phyloP scores from a whole-genome alignment of 495 filamentous ascomycete genomes.

The Aspergillus avenaceus region DNA sequence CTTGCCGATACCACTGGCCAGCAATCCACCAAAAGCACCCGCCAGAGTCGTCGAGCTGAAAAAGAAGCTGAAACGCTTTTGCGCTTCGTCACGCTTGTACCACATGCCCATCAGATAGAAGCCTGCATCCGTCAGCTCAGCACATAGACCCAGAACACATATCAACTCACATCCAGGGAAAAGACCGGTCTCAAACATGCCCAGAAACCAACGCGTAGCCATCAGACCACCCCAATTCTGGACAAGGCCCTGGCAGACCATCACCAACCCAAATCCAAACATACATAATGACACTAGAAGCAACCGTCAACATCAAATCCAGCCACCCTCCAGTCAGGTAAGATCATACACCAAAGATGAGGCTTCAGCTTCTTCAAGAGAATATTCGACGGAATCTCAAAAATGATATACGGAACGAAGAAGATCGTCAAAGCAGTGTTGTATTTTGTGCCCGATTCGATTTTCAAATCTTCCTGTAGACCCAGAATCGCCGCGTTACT shows the following conservation, averaged over 20 bases:
- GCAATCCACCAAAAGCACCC: constrained; percentile 77
- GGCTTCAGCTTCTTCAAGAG: constrained; percentile 3
- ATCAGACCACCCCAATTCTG: constrained; percentile 68
- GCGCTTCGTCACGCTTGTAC: constrained; percentile 80
- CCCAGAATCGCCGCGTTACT: constrained; percentile 53
- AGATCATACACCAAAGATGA: neutral
- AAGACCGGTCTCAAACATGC: constrained; percentile 72
- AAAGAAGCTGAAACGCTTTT: constrained; percentile 84
- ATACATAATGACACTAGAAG: constrained; percentile 58
- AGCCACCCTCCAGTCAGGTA: neutral
- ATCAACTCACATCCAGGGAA: constrained; percentile 59
- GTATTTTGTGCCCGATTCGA: constrained; percentile 33
- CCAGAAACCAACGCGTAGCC: constrained; percentile 75
- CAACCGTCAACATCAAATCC: constrained; percentile 12
- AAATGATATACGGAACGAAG: constrained; percentile 5
- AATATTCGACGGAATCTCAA: constrained; percentile 6
- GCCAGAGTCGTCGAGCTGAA: constrained; percentile 75
- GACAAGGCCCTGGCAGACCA: constrained; percentile 68
- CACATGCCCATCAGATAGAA: constrained; percentile 34
- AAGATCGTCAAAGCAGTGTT: constrained; percentile 7
- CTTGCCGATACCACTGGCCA: constrained; percentile 79
- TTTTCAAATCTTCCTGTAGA: constrained; percentile 52
- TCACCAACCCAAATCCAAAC: constrained; percentile 68
- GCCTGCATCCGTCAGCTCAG: constrained; percentile 59
- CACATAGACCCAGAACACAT: constrained; percentile 13